Evolutionary conservation across 1,284 basidiomycete species (phyloP), one percentile per base, ranked within the genome.

Genomic region (Puccinia triticina): DNA sequence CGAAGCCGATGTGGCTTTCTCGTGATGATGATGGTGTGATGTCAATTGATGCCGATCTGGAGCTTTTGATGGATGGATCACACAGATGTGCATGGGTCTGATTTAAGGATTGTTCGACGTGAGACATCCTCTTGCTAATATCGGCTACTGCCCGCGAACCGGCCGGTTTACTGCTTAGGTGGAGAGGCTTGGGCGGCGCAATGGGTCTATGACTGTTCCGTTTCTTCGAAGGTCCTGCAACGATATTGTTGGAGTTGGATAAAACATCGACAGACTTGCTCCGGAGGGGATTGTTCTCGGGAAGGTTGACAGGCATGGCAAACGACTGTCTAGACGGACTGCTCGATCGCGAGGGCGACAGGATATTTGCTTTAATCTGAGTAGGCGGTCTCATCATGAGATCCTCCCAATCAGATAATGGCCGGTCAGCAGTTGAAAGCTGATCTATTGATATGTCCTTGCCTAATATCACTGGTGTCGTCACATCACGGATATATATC

Each of bases 401-500:
- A 48, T 50, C 67, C 7, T 71, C 67, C 43, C 43, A 46, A 40
- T 74, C 53, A 12, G 32, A 74, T 40, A 18, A 37, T 18, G 55
- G 11, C 12, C 21, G n/a, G 4, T 40, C 43, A 55, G 50, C 8
- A 55, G 53, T 32, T n/a, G 34, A 46, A 23, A 55, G 50, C 12
- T 57, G 34, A 23, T 55, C 53, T 11, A 71, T 69, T 14, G 64
- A 67, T 37, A 55, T 43, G 11, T 48, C 50, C 14, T 67, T 69
- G 12, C 46, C 64, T 50, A 57, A 34, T 11, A 71, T 57, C 12
- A 34, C 61, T 53, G 83, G 57, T n/a, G 69, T 81, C n/a, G 82
- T 79, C 4, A 86, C 86, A 61, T 86, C 85, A n/a, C 86, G 83
- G 26, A 86, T 86, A 77, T 85, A 86, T 23, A 86, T 83, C 55